These are phyloP conservation scores for Rhizophagus clarus DNA, from an alignment of 192 early-diverging fungal species.

Conservation along the genomic window DNA sequence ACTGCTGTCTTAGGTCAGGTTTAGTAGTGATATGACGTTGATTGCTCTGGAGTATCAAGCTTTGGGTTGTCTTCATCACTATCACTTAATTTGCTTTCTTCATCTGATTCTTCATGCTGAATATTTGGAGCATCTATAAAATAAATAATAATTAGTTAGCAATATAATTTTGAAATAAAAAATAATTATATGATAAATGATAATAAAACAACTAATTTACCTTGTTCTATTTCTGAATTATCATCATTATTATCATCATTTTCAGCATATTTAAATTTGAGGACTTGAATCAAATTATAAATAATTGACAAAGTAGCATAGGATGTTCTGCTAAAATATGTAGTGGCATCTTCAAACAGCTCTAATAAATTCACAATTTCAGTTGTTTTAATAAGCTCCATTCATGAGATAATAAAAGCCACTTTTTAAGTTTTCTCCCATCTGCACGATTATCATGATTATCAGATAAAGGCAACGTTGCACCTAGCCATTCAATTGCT, in stretches of 20 bases:
- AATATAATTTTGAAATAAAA: too few species aligned
- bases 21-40: too few species aligned
- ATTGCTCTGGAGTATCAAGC: not conserved
- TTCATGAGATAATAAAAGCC: not conserved
- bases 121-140: not conserved
- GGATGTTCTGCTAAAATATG: not conserved
- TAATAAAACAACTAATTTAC: too few species aligned
- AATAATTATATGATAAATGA: too few species aligned
- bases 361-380: not conserved
- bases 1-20: too few species aligned
- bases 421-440: not conserved
- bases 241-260: too few species aligned
- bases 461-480: not conserved
- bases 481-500: not conserved
- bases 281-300: not conserved
- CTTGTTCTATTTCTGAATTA: not conserved
- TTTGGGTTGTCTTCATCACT: not conserved
- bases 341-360: not conserved
- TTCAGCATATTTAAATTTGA: not conserved
- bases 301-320: slow-evolving; percentile 3
- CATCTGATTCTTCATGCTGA: not conserved
- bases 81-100: not conserved
- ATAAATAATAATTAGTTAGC: too few species aligned
- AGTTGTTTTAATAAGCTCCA: slow-evolving; percentile 2
- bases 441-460: not conserved